phyloP scores from a whole-genome alignment of 768 basidiomycete genomes.

The Suillus tomentosus region DNA sequence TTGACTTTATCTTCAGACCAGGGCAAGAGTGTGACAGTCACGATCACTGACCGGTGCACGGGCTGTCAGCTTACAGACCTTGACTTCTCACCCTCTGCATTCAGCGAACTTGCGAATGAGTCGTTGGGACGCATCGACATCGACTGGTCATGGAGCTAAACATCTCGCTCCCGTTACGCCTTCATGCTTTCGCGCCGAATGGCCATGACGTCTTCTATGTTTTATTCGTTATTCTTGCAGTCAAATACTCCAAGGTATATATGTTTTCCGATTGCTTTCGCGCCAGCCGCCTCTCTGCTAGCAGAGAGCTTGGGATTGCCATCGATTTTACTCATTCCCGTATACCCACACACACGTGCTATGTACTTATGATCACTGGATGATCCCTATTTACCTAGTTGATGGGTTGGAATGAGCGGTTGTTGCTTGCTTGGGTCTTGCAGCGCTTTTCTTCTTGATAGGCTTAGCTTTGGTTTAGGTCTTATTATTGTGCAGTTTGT shows the following conservation, averaged over 20 bases:
- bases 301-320: constrained; percentile 29
- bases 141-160: constrained; percentile 49
- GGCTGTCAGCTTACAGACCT: constrained; percentile 55
- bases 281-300: constrained; percentile 23
- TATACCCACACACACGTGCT: constrained; percentile 29
- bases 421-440: constrained; percentile 36
- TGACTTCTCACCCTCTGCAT: constrained; percentile 66
- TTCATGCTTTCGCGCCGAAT: constrained; percentile 1
- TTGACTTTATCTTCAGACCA: constrained; percentile 41
- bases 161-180: not conserved
- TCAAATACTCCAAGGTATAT: constrained; percentile 16
- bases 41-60: constrained; percentile 62
- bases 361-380: constrained; percentile 19
- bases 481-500: constrained; percentile 9
- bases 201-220: not conserved
- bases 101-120: constrained; percentile 45
- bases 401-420: constrained; percentile 27
- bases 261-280: not conserved
- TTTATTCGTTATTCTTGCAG: constrained; percentile 32
- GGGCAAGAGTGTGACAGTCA: constrained; percentile 50
- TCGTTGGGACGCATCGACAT: constrained; percentile 56
- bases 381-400: constrained; percentile 23
- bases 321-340: constrained; percentile 3
- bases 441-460: constrained; percentile 22
- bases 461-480: constrained; percentile 2